Conservation (phyloP, 1,284 basidiomycete genomes). For the Rhodotorula sp. region DNA sequence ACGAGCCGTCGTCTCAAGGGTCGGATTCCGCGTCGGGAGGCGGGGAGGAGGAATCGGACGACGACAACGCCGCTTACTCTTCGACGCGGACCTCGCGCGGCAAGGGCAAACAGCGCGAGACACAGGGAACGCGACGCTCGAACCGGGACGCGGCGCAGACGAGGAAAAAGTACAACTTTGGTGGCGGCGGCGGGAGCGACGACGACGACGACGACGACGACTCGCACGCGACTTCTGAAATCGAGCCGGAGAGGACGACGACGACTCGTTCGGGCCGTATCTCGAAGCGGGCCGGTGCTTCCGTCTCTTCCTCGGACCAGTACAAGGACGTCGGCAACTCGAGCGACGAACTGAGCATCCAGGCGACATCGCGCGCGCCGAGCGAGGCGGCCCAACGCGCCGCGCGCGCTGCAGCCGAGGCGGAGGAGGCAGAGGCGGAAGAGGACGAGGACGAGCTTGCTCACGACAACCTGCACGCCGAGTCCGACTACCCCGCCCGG, state of each 20-base stretch:
- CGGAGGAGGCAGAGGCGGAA: not conserved
- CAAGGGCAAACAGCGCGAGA: not conserved
- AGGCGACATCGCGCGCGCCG: conserved; percentile 1
- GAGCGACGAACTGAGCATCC: conserved; percentile 8
- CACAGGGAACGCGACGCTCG: conserved; percentile 1
- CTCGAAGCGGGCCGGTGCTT: not conserved
- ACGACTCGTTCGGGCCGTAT: not conserved
- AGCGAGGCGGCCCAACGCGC: not conserved
- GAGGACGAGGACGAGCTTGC: not conserved
- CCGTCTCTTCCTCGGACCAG: not conserved
- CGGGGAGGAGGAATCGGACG: not conserved
- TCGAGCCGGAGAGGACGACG: not conserved
- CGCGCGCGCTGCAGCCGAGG: not conserved
- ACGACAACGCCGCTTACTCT: not conserved
- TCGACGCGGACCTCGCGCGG: not conserved
- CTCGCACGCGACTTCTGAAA: not conserved
- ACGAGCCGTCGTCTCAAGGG: not conserved
- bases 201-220: not conserved
- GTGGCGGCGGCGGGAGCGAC: not conserved
- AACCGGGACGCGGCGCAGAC: not conserved
- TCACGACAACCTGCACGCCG: not conserved
- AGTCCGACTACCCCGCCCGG: not conserved
- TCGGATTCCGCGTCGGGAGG: not conserved
- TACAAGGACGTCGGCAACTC: conserved; percentile 1
- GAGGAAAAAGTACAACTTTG: conserved; percentile 14